Conservation (phyloP, 768 basidiomycete species). For the Saitozyma podzolica region DNA sequence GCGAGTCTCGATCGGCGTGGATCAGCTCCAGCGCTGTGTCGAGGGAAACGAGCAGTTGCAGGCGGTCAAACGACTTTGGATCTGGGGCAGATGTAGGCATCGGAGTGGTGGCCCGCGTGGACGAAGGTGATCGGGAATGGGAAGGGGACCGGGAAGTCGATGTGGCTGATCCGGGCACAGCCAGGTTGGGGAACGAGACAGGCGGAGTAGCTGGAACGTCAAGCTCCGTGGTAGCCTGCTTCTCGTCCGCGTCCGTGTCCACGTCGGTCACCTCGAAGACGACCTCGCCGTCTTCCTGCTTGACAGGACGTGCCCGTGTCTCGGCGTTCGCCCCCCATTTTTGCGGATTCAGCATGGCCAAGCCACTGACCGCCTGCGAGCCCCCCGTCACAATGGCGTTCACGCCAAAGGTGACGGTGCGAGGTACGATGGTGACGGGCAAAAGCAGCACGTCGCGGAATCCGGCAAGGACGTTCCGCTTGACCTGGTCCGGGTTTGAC, state of each 20-base stretch:
- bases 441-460: constrained; percentile 86
- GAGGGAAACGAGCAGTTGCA: constrained; percentile 87
- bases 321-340: constrained; percentile 65
- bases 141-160: background rate
- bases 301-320: constrained; percentile 20
- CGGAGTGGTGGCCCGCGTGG: background rate
- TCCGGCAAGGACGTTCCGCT: constrained; percentile 86
- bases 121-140: background rate
- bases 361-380: constrained; percentile 75
- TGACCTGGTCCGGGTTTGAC: constrained; percentile 85
- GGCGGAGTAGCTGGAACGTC: too few relatives aligned
- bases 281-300: constrained; percentile 27
- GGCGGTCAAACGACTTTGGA: constrained; percentile 56
- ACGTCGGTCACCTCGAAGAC: constrained; percentile 10
- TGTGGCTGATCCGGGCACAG: background rate
- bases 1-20: constrained; percentile 83
- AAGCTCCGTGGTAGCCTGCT: background rate
- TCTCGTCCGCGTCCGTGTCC: constrained; percentile 10
- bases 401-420: constrained; percentile 59
- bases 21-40: constrained; percentile 89
- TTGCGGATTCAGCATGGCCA: constrained; percentile 86
- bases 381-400: constrained; percentile 64
- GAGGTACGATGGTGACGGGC: constrained; percentile 94
- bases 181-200: constrained; percentile 1
- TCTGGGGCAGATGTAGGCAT: constrained; percentile 9